These are phyloP conservation scores for Kalmusia sp. DNA, from an alignment of 2,329 filamentous ascomycete species.

Conservation along the genomic window DNA sequence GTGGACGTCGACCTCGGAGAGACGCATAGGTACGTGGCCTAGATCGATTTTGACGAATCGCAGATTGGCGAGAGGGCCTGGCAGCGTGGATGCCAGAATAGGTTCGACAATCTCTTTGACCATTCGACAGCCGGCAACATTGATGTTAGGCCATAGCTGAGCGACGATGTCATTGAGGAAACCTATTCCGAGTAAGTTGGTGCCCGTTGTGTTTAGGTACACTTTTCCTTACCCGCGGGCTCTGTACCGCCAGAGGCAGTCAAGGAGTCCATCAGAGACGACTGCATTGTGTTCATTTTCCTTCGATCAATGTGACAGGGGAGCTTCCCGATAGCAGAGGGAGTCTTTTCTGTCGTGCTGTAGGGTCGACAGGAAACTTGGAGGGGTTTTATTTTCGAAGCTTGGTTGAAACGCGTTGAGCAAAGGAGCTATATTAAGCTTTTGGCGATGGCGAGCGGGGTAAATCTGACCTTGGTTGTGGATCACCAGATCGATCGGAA, in stretches of 20 bases:
- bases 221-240: conserved; percentile 40
- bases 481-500: not conserved
- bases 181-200: conserved; percentile 25
- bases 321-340: no score
- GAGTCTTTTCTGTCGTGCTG: no score
- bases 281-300: conserved; percentile 29
- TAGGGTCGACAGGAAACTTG: no score
- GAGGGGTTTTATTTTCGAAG: no score
- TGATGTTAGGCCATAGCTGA: conserved; percentile 60
- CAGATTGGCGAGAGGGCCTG: conserved; percentile 52
- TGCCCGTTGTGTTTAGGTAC: not conserved
- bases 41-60: conserved; percentile 57
- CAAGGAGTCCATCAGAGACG: conserved; percentile 48
- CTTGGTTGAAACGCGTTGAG: no score
- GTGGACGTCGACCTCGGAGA: conserved; percentile 54
- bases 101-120: conserved; percentile 58
- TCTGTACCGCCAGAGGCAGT: conserved; percentile 52
- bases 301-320: no score
- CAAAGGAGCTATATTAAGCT: no score
- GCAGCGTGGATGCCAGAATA: conserved; percentile 56
- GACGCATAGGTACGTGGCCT: conserved; percentile 49
- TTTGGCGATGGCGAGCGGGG: not conserved
- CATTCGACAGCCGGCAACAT: conserved; percentile 52
- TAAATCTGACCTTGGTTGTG: not conserved
- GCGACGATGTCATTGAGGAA: conserved; percentile 59